Evolutionary conservation across 2,329 filamentous ascomycete genomes (phyloP).

Genomic region (Pyrenophora tritici-repentis): DNA sequence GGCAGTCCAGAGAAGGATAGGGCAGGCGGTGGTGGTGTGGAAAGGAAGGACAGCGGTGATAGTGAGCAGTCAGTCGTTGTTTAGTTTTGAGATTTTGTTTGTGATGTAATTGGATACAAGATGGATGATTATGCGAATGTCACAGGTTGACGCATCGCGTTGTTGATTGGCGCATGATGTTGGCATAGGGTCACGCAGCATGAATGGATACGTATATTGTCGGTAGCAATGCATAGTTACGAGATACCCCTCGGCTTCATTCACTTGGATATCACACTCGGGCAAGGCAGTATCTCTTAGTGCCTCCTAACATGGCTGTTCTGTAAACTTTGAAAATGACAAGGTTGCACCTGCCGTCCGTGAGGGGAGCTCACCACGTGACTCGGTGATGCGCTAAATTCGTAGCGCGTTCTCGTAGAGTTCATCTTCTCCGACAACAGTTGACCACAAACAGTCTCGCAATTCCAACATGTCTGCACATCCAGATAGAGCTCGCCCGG

Average conservation of each 20-base stretch:
- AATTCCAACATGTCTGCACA: slow-evolving; percentile 26
- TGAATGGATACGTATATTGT: slow-evolving; percentile 5
- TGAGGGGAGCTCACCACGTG: neutral
- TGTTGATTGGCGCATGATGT: neutral
- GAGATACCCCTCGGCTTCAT: slow-evolving; percentile 6
- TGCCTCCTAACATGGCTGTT: too few relatives aligned
- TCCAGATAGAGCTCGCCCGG: slow-evolving; percentile 25
- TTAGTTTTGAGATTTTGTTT: slow-evolving; percentile 2
- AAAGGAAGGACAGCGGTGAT: neutral
- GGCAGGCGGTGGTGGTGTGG: neutral
- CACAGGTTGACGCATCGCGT: neutral
- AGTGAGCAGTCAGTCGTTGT: neutral
- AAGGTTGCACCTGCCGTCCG: neutral
- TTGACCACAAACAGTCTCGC: neutral
- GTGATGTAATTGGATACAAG: neutral
- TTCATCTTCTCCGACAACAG: neutral
- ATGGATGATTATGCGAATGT: neutral
- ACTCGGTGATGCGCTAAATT: slow-evolving; percentile 12
- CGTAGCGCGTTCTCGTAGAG: slow-evolving; percentile 5
- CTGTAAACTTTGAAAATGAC: neutral
- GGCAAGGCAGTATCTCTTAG: too few relatives aligned
- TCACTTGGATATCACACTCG: too few relatives aligned
- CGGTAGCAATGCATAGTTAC: slow-evolving; percentile 14
- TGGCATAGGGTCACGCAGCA: slow-evolving; percentile 1
- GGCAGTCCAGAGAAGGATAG: slow-evolving; percentile 7